Evolutionary conservation across 495 filamentous ascomycete species (phyloP), one percentile per base, ranked within the genome.

Genomic region (Aspergillus diversus): DNA sequence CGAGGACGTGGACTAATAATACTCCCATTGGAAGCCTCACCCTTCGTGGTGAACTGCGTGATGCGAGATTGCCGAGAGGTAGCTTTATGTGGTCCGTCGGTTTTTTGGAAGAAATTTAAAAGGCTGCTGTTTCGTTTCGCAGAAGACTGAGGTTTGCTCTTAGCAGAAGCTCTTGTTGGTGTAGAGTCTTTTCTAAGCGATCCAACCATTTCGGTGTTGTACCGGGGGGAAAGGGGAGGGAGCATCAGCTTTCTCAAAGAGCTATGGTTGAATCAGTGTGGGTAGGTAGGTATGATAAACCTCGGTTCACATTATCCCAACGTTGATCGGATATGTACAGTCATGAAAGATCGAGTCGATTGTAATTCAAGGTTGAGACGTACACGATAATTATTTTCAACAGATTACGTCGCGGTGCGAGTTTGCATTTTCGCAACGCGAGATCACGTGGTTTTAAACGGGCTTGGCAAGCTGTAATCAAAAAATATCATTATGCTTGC

Each of bases 41-140:
- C 39, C 66, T 67, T 65, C 51, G 74, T 71, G 58, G 73, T 67
- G 64, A 80, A 80, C 37, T 80, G 74, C 0, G 77, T 80, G 34
- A 79, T 77, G 33, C 77, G 77, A 39, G 75, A 48, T 57, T 81
- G 75, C 48, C 56, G 68, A 9, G 71, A 71, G 1, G 65, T 75
- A 50, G 73, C 73, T 64, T 73, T 75, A 59, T 68, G 71, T 5
- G 77, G 72, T 6, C 71, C 65, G 55, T 90, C 85, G 0, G 84
- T 80, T 73, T 92, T 95, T 76, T 91, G 88, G 77, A 95, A 95
- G 72, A 92, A 95, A 62, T 76, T 89, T 60, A 93, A 71, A 52
- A 97, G 96, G 65, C 88, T 96, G 11, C 78, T 80, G 73, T 95
- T 96, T 6, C 82, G 66, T 63, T 84, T 85, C 1, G 70, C 56